Evolutionary conservation across 331 rosid species (phyloP).

Genomic region (Erythrophleum ivorense): DNA sequence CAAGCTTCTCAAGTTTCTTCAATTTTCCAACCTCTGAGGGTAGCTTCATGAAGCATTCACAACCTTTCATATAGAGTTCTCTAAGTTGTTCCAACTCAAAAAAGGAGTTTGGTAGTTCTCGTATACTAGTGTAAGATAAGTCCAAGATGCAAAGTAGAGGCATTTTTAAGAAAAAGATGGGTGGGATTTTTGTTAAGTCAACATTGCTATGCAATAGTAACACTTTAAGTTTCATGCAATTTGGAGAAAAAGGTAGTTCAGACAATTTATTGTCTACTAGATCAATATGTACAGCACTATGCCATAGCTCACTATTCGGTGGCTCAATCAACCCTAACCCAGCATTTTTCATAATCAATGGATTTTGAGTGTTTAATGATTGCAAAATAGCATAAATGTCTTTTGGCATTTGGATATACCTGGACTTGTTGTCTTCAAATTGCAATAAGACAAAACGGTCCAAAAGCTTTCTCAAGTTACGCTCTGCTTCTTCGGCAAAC

Average conservation of each 20-base stretch:
- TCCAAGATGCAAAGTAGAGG: conserved; percentile 28
- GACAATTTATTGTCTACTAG: conserved; percentile 24
- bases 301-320: conserved; percentile 5
- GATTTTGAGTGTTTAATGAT: neutral
- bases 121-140: conserved; percentile 27
- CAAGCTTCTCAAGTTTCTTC: conserved; percentile 20
- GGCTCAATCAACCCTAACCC: neutral
- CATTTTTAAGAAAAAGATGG: conserved; percentile 31
- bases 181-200: conserved; percentile 23
- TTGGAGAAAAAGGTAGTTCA: conserved; percentile 37
- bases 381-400: neutral
- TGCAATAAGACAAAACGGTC: neutral
- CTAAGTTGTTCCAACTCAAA: conserved; percentile 15
- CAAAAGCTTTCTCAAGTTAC: neutral
- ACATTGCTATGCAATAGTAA: conserved; percentile 25
- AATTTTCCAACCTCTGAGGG: neutral
- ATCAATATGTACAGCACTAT: neutral
- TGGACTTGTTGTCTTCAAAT: neutral
- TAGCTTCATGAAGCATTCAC: conserved; percentile 19
- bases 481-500: neutral
- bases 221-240: neutral
- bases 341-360: neutral
- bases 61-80: conserved; percentile 3
- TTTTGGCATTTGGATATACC: neutral
- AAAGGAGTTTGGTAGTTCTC: neutral